Base-by-base conservation (phyloP, 2,329 filamentous ascomycete genomes). In the Blastomyces gilchristii region DNA sequence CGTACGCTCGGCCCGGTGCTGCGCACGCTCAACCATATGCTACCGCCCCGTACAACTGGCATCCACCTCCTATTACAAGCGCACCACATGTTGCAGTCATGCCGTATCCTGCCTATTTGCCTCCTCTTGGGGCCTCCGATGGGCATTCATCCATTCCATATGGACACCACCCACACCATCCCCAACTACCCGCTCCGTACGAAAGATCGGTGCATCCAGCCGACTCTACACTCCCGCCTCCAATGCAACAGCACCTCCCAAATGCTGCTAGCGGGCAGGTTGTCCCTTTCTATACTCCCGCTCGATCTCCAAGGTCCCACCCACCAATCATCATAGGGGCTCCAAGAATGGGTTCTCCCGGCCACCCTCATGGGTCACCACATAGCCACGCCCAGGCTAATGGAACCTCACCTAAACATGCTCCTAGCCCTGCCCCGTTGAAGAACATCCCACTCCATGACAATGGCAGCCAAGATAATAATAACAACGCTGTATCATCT, bases 1-100 rank as follows among this genome's bases (percentile, higher is more conserved):
- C 80, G 67, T 86, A 83, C 60, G 80, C 81, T 11, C 77, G 80
- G 67, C 66, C 73, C 68, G 66, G 73, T 22, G 71, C 73, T 41
- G 69, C 74, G 16, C 76, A 76, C 65, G 73, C 76, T 18, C 75
- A 74, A 9, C 70, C 74, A 34, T 79, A 79, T 63, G 67, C 73
- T 0, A 71, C 76, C 7, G 62, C 66, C 14, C 70, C 73, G 8
- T 80, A 79, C 66, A 70, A 73, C 39, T 80, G 78, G 75, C 76
- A 77, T 9, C 75, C 77, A n/a, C 76, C 77, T 12, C 58, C 58
- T n/a, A 69, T 79, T 63, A 72, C 73, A 28, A 78, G 77, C n/a
- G 76, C 76, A 28, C 75, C 77, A 2, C 74, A 73, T 3, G 72
- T 73, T 25, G 63, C 75, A 11, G 61, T 67, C 39, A 71, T 73